Base-by-base conservation (phyloP, 2,329 filamentous ascomycete genomes). In the Alternaria sp. region DNA sequence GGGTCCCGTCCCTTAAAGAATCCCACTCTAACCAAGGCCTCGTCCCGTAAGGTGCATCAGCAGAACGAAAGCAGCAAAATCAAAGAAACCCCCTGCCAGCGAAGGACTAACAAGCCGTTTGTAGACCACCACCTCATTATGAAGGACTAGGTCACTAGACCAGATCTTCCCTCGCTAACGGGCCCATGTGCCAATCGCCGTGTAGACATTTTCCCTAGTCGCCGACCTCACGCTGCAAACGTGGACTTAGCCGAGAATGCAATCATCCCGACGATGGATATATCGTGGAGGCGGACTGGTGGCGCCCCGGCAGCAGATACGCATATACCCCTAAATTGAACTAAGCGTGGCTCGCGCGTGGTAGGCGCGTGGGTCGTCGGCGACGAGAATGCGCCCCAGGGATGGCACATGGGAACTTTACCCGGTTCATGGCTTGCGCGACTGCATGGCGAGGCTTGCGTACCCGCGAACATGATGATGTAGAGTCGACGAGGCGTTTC, bases 151-250 rank as follows among this genome's bases (percentile, higher is more conserved):
- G 20, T 53, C 37, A 41, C 26, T 37, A n/a, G 21, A 12, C 44
- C 12, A 54, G 64, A 69, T 61, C 63, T 55, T 37, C 64, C 60
- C 53, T 66, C 58, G 55, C 58, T 57, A 61, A 54, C 33, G 28
- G 4, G 49, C 30, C 5, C 23, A 23, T 26, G 41, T 43, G 26
- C 70, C 69, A 69, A 69, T 72, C 56, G 59, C 41, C 61, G 15
- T 20, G 55, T 54, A 49, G 37, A 33, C 21, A 59, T 43, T 50
- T 50, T 43, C 37, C 37, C 47, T 57, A 63, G 65, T 74, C 71
- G 71, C 58, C 71, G 71, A 74, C 66, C 58, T 64, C 37, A 65
- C 54, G 25, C 23, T 53, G 20, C 30, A 50, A 58, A 65, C 30
- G 51, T 49, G 61, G 60, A 53, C 61, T 67, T 60, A 66, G 50